These are phyloP conservation scores for Ogataea kodamae DNA, from an alignment of 805 yeast genomes.

Conservation along the genomic window DNA sequence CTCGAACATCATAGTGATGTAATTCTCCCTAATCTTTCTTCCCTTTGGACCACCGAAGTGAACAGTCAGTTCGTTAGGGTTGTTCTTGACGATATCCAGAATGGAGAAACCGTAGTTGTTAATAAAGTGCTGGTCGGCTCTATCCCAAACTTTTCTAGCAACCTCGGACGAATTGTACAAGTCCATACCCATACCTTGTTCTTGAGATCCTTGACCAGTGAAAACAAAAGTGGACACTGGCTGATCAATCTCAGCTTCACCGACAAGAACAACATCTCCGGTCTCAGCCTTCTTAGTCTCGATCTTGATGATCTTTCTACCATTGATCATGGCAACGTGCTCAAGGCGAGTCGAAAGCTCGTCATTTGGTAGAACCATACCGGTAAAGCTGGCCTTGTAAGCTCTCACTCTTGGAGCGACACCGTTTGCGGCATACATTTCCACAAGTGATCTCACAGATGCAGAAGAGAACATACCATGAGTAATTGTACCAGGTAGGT, in stretches of 20 bases:
- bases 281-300: conserved; percentile 83
- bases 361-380: conserved; percentile 97
- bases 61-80: conserved; percentile 92
- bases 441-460: conserved; percentile 89
- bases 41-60: conserved; percentile 99
- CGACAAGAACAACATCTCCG: conserved; percentile 71
- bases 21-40: conserved; percentile 89
- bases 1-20: conserved; percentile 96
- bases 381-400: conserved; percentile 83
- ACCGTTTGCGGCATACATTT: conserved; percentile 97
- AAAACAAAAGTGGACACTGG: conserved; percentile 95
- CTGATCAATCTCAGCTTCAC: conserved; percentile 99
- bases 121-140: conserved; percentile 91
- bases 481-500: conserved; percentile 94
- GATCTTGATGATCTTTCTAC: conserved; percentile 94
- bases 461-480: conserved; percentile 99
- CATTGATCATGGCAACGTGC: conserved; percentile 98
- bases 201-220: conserved; percentile 99
- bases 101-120: conserved; percentile 96
- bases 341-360: conserved; percentile 81
- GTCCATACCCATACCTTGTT: conserved; percentile 99
- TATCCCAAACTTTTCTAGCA: conserved; percentile 95
- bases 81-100: conserved; percentile 89
- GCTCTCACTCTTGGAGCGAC: conserved; percentile 95
- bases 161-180: conserved; percentile 85